These are phyloP conservation scores for Phlebopus sp. DNA, from an alignment of 1,284 basidiomycete species.

Conservation along the genomic window DNA sequence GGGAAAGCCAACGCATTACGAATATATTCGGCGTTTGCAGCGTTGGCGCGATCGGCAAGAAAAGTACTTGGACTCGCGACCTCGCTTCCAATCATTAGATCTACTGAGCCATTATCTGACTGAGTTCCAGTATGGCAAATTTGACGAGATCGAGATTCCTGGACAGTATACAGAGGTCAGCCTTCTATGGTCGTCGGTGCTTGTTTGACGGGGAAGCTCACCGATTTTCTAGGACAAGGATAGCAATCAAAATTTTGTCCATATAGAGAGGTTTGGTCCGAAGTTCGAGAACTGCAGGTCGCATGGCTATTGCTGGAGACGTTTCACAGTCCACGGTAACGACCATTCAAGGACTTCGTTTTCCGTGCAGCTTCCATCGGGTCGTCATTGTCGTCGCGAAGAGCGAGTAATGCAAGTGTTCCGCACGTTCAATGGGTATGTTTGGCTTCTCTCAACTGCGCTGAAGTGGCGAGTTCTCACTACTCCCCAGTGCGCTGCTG, in stretches of 20 bases:
- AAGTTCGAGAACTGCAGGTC: slow-evolving; percentile 88
- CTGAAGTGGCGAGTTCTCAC: slow-evolving; percentile 10
- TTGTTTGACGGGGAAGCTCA: slow-evolving; percentile 8
- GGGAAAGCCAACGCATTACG: slow-evolving; percentile 78
- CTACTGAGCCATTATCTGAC: slow-evolving; percentile 91
- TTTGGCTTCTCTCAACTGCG: neutral
- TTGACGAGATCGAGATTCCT: slow-evolving; percentile 97
- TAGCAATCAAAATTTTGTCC: slow-evolving; percentile 88
- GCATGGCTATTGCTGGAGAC: slow-evolving; percentile 85
- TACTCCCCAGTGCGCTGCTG: slow-evolving; percentile 60
- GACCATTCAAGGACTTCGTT: slow-evolving; percentile 90
- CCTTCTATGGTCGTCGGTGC: neutral
- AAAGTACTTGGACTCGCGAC: slow-evolving; percentile 76
- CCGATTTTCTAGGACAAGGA: slow-evolving; percentile 76
- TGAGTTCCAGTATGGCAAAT: slow-evolving; percentile 97
- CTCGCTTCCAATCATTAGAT: slow-evolving; percentile 86
- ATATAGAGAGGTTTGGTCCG: slow-evolving; percentile 89
- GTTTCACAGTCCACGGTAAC: slow-evolving; percentile 90
- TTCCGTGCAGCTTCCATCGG: slow-evolving; percentile 87
- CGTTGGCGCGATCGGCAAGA: slow-evolving; percentile 95
- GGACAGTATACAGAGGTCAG: slow-evolving; percentile 95
- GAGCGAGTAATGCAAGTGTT: slow-evolving; percentile 92
- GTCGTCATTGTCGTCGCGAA: slow-evolving; percentile 87
- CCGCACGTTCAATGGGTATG: slow-evolving; percentile 89
- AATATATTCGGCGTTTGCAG: slow-evolving; percentile 89